Evolutionary conservation across 1,139 yeast genomes (phyloP).

Genomic region (Suhomyces coccinellae): DNA sequence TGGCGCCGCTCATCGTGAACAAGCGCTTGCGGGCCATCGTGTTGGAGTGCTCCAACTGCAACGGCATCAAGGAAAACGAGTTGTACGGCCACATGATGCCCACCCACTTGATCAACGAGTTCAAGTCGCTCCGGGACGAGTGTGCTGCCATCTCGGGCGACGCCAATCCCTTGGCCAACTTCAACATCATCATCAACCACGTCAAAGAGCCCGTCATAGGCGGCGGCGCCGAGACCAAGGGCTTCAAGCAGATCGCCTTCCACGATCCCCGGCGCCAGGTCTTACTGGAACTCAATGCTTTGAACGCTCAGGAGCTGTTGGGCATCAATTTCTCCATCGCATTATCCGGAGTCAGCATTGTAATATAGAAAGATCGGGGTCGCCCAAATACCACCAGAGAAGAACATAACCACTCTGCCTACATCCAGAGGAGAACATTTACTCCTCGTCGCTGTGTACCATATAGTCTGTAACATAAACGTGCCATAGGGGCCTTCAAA

Average conservation of each 20-base stretch:
- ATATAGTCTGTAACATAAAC: no score
- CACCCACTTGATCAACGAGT: constrained; percentile 55
- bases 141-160: constrained; percentile 16
- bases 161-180: constrained; percentile 39
- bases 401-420: no score
- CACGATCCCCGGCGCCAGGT: constrained; percentile 59
- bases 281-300: constrained; percentile 44
- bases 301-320: constrained; percentile 36
- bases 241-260: constrained; percentile 9
- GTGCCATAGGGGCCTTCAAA: no score
- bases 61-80: constrained; percentile 41
- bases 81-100: constrained; percentile 85
- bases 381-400: no score
- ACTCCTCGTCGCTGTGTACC: no score
- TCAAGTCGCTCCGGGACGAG: constrained; percentile 36
- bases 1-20: constrained; percentile 48
- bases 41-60: constrained; percentile 73
- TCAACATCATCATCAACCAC: constrained; percentile 67
- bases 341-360: constrained; percentile 48
- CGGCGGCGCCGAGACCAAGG: constrained; percentile 9
- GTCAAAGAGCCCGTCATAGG: constrained; percentile 55
- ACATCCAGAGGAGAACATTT: not conserved
- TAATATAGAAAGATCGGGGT: no score
- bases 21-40: constrained; percentile 53
- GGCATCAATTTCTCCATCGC: constrained; percentile 52